Conservation (phyloP, 2,329 filamentous ascomycete genomes). For the Xylaria sp. region DNA sequence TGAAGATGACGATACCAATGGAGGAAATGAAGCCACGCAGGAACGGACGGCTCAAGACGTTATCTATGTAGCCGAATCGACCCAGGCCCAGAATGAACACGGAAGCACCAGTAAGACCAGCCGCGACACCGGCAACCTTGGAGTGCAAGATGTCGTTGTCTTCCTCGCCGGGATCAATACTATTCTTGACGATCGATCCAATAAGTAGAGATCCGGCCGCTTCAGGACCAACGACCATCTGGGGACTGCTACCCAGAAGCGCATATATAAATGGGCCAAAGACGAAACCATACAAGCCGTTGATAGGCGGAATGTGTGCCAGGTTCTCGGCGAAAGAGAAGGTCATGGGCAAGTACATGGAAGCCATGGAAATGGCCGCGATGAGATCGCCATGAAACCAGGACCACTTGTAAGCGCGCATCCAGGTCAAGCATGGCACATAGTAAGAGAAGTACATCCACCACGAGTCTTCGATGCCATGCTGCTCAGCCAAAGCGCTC, state of each 20-base stretch:
- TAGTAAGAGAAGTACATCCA: conserved; percentile 93
- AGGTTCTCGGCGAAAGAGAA: conserved; percentile 90
- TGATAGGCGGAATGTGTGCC: conserved; percentile 85
- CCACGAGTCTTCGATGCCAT: conserved; percentile 67
- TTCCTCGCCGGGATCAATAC: conserved; percentile 63
- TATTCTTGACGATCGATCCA: conserved; percentile 76
- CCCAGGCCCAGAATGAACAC: conserved; percentile 84
- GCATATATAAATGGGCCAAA: conserved; percentile 91
- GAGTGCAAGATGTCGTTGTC: conserved; percentile 66
- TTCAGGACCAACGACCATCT: conserved; percentile 92
- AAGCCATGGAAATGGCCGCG: conserved; percentile 91
- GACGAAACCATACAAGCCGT: conserved; percentile 89
- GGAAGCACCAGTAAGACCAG: conserved; percentile 79
- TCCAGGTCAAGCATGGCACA: conserved; percentile 85
- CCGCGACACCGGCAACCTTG: conserved; percentile 79
- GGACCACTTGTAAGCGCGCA: conserved; percentile 74
- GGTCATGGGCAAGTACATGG: conserved; percentile 96
- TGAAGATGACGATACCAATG: conserved; percentile 91
- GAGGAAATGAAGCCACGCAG: conserved; percentile 93
- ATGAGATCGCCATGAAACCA: conserved; percentile 83
- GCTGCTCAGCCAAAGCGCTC: conserved; percentile 62
- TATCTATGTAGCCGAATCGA: conserved; percentile 86
- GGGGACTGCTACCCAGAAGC: conserved; percentile 81
- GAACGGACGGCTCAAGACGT: conserved; percentile 87
- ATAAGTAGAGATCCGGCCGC: conserved; percentile 88